These are phyloP conservation scores for Penicillium sp. DNA, from an alignment of 2,329 filamentous ascomycete species.

Conservation along the genomic window DNA sequence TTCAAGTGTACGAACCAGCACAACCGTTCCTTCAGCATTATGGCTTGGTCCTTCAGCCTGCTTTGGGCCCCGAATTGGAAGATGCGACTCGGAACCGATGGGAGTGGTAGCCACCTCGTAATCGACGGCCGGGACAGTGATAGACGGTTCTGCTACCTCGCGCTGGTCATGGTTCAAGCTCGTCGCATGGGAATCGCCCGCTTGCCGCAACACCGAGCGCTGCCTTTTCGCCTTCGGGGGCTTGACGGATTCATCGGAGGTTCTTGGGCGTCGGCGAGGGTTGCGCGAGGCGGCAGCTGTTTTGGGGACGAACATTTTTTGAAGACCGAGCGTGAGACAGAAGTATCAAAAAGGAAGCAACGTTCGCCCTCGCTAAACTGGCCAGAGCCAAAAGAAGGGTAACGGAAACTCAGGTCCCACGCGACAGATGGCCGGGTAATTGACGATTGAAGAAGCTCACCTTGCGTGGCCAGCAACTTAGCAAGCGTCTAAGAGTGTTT, in stretches of 20 bases:
- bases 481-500: neutral
- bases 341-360: neutral
- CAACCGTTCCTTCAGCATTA: constrained; percentile 36
- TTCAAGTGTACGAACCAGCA: constrained; percentile 35
- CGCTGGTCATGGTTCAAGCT: constrained; percentile 22
- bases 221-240: constrained; percentile 51
- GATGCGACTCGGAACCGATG: constrained; percentile 29
- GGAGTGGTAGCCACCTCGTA: constrained; percentile 21
- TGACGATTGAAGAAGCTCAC: neutral
- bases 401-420: neutral
- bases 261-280: constrained; percentile 43
- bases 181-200: constrained; percentile 33
- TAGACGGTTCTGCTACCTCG: constrained; percentile 20
- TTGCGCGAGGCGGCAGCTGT: constrained; percentile 35
- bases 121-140: constrained; percentile 15
- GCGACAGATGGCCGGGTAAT: neutral
- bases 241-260: constrained; percentile 49
- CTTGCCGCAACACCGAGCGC: constrained; percentile 45
- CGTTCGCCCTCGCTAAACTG: constrained; percentile 5
- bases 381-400: constrained; percentile 8
- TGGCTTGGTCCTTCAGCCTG: constrained; percentile 37
- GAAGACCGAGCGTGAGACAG: neutral
- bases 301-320: constrained; percentile 45
- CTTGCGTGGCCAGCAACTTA: neutral
- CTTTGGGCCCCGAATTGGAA: constrained; percentile 43